Evolutionary conservation across 768 basidiomycete species (phyloP).

Genomic region (Termitomyces sp.): DNA sequence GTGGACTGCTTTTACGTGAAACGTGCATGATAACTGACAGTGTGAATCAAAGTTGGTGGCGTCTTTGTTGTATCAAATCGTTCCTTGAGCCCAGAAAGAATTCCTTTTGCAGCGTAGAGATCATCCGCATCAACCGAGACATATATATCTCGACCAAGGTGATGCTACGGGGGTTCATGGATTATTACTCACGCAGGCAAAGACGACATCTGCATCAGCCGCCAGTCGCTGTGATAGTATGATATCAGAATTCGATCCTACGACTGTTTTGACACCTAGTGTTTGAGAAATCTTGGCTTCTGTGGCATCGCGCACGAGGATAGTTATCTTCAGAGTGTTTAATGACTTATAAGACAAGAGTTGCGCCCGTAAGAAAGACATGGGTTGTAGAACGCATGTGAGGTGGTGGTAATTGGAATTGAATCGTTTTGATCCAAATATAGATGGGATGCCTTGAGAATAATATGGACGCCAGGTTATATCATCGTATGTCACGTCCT

Average conservation of each 20-base stretch:
- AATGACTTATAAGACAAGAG: slow-evolving; percentile 40
- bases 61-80: slow-evolving; percentile 26
- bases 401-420: background rate
- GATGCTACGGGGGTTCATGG: background rate
- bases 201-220: slow-evolving; percentile 37
- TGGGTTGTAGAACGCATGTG: slow-evolving; percentile 14
- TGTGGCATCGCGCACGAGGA: slow-evolving; percentile 36
- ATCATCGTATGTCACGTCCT: too few species aligned
- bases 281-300: slow-evolving; percentile 30
- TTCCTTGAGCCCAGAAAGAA: slow-evolving; percentile 30
- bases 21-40: slow-evolving; percentile 24
- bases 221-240: slow-evolving; percentile 32
- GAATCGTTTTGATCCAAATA: background rate
- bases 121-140: slow-evolving; percentile 33
- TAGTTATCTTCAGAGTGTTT: slow-evolving; percentile 36
- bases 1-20: background rate
- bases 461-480: too few species aligned
- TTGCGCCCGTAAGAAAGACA: slow-evolving; percentile 44
- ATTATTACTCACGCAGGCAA: slow-evolving; percentile 30
- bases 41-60: slow-evolving; percentile 34
- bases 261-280: slow-evolving; percentile 30
- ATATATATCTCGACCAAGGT: too few species aligned
- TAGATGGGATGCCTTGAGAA: too few species aligned
- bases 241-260: slow-evolving; percentile 36
- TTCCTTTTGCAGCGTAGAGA: slow-evolving; percentile 30